Percentiles rank a stretch among this genome's conserved stretches.
Evolutionary conservation across 352 stramenopile species (phyloP).

Genomic region (Phytophthora syringae): DNA sequence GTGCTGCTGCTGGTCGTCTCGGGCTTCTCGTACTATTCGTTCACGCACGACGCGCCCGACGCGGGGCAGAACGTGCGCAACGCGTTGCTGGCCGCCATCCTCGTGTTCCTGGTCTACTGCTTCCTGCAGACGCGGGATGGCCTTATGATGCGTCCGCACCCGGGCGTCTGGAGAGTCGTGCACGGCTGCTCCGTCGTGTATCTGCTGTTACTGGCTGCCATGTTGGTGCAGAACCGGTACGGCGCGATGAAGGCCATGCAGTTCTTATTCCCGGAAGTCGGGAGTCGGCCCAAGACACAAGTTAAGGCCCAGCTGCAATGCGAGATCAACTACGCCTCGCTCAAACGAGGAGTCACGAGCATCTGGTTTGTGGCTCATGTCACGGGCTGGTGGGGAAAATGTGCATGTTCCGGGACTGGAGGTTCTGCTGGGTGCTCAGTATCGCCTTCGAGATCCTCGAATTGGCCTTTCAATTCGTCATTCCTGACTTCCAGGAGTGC

Average conservation of each 20-base stretch:
- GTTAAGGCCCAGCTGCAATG: slow-evolving; percentile 51
- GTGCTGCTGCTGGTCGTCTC: slow-evolving; percentile 64
- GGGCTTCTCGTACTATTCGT: slow-evolving; percentile 83
- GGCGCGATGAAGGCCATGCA: slow-evolving; percentile 72
- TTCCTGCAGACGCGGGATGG: slow-evolving; percentile 84
- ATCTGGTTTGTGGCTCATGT: slow-evolving; percentile 90
- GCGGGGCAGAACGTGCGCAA: slow-evolving; percentile 70
- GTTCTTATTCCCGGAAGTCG: slow-evolving; percentile 78
- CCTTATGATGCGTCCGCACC: slow-evolving; percentile 80
- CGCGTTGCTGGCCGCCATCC: slow-evolving; percentile 61
- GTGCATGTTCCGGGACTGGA: slow-evolving; percentile 94
- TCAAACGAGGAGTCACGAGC: slow-evolving; percentile 76
- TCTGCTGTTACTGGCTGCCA: slow-evolving; percentile 67
- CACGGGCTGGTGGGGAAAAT: slow-evolving; percentile 93
- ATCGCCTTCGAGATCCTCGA: slow-evolving; percentile 93
- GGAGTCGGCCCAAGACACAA: slow-evolving; percentile 45
- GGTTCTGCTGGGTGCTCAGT: slow-evolving; percentile 92
- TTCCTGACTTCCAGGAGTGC: slow-evolving; percentile 94
- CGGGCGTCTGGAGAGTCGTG: slow-evolving; percentile 80
- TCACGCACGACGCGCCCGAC: slow-evolving; percentile 80
- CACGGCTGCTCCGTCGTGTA: slow-evolving; percentile 84
- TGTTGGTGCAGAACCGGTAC: slow-evolving; percentile 75
- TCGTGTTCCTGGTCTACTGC: slow-evolving; percentile 88
- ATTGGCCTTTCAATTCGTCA: slow-evolving; percentile 88
- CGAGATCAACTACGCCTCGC: slow-evolving; percentile 62